Percentiles rank a stretch among this genome's conserved stretches.
phyloP scores from a whole-genome alignment of 305 asterid genomes.

The Striga hermonthica region DNA sequence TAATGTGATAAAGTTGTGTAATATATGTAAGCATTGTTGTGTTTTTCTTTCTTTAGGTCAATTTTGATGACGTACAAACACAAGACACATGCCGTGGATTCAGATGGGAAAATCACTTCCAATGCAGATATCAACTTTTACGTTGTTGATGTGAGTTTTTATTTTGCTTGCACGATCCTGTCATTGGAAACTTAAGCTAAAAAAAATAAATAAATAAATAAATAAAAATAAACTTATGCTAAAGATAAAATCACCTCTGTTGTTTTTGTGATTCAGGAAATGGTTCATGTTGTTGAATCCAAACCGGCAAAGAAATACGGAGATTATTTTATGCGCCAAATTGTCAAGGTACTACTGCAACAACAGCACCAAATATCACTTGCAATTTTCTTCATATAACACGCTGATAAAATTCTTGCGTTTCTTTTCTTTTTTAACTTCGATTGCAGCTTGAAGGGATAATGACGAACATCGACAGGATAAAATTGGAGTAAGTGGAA shows the following conservation, averaged over 20 bases:
- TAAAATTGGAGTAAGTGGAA: constrained; percentile 52
- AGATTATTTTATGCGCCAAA: constrained; percentile 76
- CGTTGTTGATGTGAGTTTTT: constrained; percentile 68
- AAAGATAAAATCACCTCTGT: too few relatives aligned
- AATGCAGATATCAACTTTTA: constrained; percentile 84
- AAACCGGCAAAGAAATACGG: constrained; percentile 70
- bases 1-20: constrained; percentile 1
- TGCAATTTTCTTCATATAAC: background rate
- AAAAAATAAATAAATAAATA: too few relatives aligned
- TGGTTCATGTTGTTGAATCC: constrained; percentile 59
- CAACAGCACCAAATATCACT: constrained; percentile 9
- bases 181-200: too few relatives aligned
- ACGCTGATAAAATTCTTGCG: background rate
- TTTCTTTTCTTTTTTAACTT: background rate
- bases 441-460: constrained; percentile 64
- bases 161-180: background rate
- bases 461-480: constrained; percentile 60
- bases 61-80: constrained; percentile 88
- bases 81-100: constrained; percentile 83
- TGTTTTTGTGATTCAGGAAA: constrained; percentile 47
- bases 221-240: too few relatives aligned
- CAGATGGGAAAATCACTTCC: constrained; percentile 65
- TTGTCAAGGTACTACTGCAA: constrained; percentile 54
- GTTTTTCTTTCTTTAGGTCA: constrained; percentile 50
- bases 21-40: constrained; percentile 1